phyloP scores from a whole-genome alignment of 78 protist species.

The Dictyostelium firmibasis region DNA sequence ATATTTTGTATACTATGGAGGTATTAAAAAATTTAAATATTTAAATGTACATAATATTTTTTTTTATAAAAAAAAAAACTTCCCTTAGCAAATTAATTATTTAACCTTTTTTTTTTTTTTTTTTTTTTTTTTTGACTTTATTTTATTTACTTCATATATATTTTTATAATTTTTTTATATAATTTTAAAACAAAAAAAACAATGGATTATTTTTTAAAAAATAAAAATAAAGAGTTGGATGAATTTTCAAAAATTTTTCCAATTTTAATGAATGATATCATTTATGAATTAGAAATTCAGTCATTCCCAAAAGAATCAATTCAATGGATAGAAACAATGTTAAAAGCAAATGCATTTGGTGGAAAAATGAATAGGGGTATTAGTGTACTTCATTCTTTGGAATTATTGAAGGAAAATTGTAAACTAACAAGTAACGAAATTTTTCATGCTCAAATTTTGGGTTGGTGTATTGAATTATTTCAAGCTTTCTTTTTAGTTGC shows the following conservation, averaged over 20 bases:
- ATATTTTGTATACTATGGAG: no score
- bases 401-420: conserved; percentile 35
- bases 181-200: no score
- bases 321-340: conserved; percentile 33
- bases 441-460: conserved; percentile 79
- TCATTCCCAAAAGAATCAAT: conserved; percentile 3
- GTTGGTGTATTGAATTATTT: conserved; percentile 95
- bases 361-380: conserved; percentile 95
- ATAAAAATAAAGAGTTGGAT: neutral
- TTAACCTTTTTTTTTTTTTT: no score
- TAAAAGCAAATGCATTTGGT: conserved; percentile 39
- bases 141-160: no score
- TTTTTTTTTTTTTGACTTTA: no score
- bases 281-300: neutral
- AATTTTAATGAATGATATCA: conserved; percentile 30
- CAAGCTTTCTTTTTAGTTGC: conserved; percentile 97
- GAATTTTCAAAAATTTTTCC: conserved; percentile 28
- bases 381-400: conserved; percentile 67
- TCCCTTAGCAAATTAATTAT: no score
- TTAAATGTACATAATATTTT: no score
- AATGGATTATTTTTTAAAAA: neutral
- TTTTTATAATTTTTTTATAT: no score
- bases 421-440: conserved; percentile 25
- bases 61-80: no score
- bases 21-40: no score